phyloP scores from a whole-genome alignment of 1,139 yeast genomes.

The Arxiozyma heterogenica region DNA sequence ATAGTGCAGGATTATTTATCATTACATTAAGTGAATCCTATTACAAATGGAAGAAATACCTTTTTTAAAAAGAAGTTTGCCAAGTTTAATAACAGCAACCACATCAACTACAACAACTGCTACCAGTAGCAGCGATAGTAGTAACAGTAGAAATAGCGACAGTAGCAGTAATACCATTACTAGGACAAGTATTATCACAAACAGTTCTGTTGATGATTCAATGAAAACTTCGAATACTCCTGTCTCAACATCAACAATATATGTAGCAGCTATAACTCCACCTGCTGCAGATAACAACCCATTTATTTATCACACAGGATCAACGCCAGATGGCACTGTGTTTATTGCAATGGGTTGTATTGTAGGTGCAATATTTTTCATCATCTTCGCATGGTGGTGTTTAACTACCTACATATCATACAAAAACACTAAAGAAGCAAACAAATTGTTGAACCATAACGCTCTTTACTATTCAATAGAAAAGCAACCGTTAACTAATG shows the following conservation, averaged over 20 bases:
- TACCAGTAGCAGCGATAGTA: no score
- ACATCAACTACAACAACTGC: conserved; percentile 13
- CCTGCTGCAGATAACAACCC: conserved; percentile 58
- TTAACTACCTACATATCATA: conserved; percentile 16
- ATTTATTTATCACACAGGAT: conserved; percentile 39
- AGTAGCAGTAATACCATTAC: not conserved
- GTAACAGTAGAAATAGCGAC: no score
- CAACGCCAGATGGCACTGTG: conserved; percentile 61
- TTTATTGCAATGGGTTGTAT: conserved; percentile 71
- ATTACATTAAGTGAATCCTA: no score
- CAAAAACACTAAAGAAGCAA: conserved; percentile 11
- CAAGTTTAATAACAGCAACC: conserved; percentile 2
- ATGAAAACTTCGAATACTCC: not conserved
- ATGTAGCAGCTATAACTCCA: conserved; percentile 47
- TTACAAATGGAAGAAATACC: not conserved
- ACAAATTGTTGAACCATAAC: not conserved
- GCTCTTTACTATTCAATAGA: not conserved
- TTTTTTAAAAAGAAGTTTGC: not conserved
- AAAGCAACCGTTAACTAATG: not conserved
- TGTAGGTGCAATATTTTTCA: conserved; percentile 38
- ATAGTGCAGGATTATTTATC: no score
- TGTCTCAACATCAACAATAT: conserved; percentile 1
- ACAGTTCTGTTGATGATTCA: not conserved
- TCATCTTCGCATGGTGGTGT: conserved; percentile 21
- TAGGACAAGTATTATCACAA: not conserved